phyloP scores from a whole-genome alignment of 257 asterid genomes.

The Solanum pimpinellifolium region DNA sequence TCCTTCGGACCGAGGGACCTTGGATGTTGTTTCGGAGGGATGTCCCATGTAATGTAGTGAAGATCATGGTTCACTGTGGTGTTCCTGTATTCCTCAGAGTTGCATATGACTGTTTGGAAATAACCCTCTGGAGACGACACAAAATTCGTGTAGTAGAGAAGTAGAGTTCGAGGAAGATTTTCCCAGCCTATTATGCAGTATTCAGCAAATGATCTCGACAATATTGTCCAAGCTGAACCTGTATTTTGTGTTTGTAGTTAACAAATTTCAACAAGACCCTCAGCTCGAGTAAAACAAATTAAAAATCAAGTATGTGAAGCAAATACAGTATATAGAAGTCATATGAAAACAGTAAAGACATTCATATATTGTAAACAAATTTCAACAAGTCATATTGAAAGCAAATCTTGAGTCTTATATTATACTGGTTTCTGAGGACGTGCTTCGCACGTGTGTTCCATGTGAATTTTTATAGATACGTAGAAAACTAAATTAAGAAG shows the following conservation, averaged over 20 bases:
- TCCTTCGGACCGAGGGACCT: constrained; percentile 62
- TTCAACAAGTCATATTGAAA: background rate
- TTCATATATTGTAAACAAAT: too few species aligned
- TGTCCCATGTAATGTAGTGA: constrained; percentile 80
- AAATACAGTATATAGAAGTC: too few species aligned
- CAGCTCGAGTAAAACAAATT: background rate
- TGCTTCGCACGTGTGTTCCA: too few species aligned
- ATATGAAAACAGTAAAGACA: too few species aligned
- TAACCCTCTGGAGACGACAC: constrained; percentile 86
- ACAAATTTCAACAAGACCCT: background rate
- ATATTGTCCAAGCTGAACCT: constrained; percentile 88
- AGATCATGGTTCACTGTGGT: constrained; percentile 68
- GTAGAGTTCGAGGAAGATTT: constrained; percentile 75
- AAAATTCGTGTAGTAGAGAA: constrained; percentile 78
- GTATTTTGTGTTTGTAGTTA: background rate
- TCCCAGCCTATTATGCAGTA: constrained; percentile 72
- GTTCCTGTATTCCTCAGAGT: constrained; percentile 55
- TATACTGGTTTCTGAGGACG: background rate
- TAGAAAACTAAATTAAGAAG: too few species aligned
- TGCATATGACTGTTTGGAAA: constrained; percentile 73
- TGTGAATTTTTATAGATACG: too few species aligned
- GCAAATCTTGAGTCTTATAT: background rate
- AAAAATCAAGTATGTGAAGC: background rate
- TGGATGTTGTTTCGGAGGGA: constrained; percentile 85
- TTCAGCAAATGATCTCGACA: constrained; percentile 74